Evolutionary conservation across 2,329 filamentous ascomycete species (phyloP), one percentile per base, ranked within the genome.

Genomic region (Colletotrichum sp.): DNA sequence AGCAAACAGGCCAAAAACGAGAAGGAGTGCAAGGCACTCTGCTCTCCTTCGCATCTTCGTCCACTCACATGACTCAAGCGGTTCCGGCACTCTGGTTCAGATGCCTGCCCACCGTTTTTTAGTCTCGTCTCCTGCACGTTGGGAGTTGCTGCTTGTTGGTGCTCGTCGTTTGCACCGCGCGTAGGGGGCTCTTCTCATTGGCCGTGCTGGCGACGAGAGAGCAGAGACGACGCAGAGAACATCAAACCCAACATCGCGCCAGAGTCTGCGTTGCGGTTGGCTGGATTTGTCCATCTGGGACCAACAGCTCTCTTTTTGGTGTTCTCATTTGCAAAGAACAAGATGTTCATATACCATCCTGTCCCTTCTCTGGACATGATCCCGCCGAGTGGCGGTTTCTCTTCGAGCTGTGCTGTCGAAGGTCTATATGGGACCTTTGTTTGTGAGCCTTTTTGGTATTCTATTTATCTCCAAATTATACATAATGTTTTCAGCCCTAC

Each of bases 181-280:
- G 74, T 76, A 76, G 59, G n/a, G 18, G 43, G 15, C 48, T 26
- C 59, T 28, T 63, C 43, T 65, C 43, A 76, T 76, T 76, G 74
- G 74, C 21, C 16, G 34, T 59, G 24, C 26, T 76, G 74, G 71
- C 74, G 70, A 76, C 71, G 28, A 60, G 26, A 65, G 39, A 12
- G 16, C 15, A 55, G 12, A 26, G 67, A 26, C 57, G 67, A 52
- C 69, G 39, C 63, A 52, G 43, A 32, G 65, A 32, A 39, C 64
- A 60, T 73, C 73, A 64, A 69, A 60, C 70, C 43, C 70, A 30
- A 59, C 74, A 34, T 76, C 59, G 71, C 74, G 70, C 59, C 48
- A 76, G 70, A 36, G 26, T 28, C 34, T 73, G 59, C 32, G 28
- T 60, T 60, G 64, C 74, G 70, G 70, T 76, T 76, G 74, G 70